Percentiles rank a stretch among this genome's conserved stretches.
Conservation (phyloP, 257 asterid genomes). For the Scutellaria baicalensis region DNA sequence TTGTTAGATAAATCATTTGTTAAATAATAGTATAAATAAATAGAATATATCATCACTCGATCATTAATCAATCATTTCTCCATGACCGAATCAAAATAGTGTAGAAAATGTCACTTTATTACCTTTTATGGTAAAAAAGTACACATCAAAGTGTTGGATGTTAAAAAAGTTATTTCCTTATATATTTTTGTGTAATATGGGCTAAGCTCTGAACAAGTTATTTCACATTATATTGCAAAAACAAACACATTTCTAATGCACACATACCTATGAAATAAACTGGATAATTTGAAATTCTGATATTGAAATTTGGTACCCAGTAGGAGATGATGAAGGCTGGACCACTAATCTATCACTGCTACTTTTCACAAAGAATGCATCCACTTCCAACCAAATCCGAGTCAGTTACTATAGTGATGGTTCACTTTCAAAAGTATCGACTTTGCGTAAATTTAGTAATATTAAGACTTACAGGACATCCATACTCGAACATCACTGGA, state of each 20-base stretch:
- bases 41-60: too few relatives aligned
- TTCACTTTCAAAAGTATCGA: not conserved
- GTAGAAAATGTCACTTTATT: too few relatives aligned
- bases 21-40: too few relatives aligned
- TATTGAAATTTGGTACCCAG: not conserved
- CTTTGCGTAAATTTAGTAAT: not conserved
- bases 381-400: not conserved
- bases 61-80: too few relatives aligned
- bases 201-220: too few relatives aligned
- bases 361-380: not conserved
- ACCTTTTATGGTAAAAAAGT: too few relatives aligned
- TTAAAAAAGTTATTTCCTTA: too few relatives aligned
- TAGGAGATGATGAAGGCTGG: not conserved
- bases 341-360: not conserved
- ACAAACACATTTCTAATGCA: not conserved
- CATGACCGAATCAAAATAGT: too few relatives aligned
- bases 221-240: not conserved
- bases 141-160: too few relatives aligned
- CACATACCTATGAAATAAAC: not conserved
- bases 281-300: not conserved
- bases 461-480: not conserved
- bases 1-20: too few relatives aligned
- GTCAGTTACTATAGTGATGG: not conserved
- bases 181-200: too few relatives aligned
- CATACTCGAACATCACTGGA: constrained; percentile 13